These are phyloP conservation scores for Bolboschoenoplectus hybrid DNA, from an alignment of 202 grass and related monocot genomes.

Conservation along the genomic window DNA sequence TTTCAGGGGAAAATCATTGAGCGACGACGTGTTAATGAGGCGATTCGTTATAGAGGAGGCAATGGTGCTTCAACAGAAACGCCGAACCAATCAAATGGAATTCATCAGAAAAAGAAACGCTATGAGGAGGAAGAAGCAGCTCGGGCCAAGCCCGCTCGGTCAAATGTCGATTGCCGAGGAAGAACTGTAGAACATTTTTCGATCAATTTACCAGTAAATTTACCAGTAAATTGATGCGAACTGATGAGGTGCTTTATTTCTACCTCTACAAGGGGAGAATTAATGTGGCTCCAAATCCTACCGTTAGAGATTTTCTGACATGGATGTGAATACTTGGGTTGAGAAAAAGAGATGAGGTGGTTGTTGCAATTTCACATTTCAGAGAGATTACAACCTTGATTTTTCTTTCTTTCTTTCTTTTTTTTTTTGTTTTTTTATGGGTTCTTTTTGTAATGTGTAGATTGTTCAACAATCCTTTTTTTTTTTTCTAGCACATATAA, in stretches of 20 bases:
- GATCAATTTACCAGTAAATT: constrained; percentile 16
- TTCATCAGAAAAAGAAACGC: constrained; percentile 78
- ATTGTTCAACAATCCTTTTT: constrained; percentile 35
- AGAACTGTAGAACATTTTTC: constrained; percentile 12
- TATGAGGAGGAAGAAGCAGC: constrained; percentile 57
- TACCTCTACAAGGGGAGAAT: not conserved
- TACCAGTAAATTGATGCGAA: not conserved
- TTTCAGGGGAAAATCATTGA: constrained; percentile 93
- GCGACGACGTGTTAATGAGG: constrained; percentile 82
- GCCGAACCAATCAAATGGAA: constrained; percentile 93
- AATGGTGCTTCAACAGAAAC: constrained; percentile 48
- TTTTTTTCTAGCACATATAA: constrained; percentile 25
- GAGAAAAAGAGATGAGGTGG: constrained; percentile 4
- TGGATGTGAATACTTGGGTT: constrained; percentile 37
- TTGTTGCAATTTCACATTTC: constrained; percentile 15
- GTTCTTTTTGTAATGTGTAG: constrained; percentile 19
- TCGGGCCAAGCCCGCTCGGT: constrained; percentile 80
- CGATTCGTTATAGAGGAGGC: constrained; percentile 93
- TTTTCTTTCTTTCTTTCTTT: constrained; percentile 1
- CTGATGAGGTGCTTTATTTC: not conserved
- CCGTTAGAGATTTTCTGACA: constrained; percentile 9
- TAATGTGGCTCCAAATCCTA: constrained; percentile 21
- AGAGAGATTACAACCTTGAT: constrained; percentile 33
- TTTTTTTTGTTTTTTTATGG: constrained; percentile 8
- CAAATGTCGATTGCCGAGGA: constrained; percentile 67